These are phyloP conservation scores for Pelargonium citronellum DNA, from an alignment of 441 rosid genomes.

Conservation along the genomic window DNA sequence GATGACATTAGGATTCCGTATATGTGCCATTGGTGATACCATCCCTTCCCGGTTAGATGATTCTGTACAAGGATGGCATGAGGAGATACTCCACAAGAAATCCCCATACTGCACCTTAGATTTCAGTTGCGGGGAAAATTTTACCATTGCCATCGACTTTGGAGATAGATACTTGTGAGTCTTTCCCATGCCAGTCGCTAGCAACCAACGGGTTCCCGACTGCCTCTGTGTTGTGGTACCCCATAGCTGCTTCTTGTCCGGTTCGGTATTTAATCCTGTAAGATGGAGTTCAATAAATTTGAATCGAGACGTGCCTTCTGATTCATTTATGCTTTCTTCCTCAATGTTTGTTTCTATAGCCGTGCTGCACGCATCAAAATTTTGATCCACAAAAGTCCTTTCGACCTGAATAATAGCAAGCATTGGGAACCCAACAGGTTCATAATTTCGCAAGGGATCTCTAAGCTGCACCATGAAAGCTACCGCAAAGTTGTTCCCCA, in stretches of 20 bases:
- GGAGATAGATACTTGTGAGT: conserved; percentile 32
- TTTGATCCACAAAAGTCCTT: conserved; percentile 29
- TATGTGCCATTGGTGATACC: conserved; percentile 24
- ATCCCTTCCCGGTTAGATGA: conserved; percentile 30
- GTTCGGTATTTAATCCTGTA: conserved; percentile 49
- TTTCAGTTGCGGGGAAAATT: conserved; percentile 26
- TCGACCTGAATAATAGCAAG: conserved; percentile 59
- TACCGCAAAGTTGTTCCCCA: conserved; percentile 41
- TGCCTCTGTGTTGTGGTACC: conserved; percentile 48
- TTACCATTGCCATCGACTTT: conserved; percentile 40
- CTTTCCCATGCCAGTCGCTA: conserved; percentile 49
- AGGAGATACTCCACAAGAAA: conserved; percentile 62
- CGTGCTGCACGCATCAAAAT: conserved; percentile 18
- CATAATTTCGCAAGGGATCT: conserved; percentile 56
- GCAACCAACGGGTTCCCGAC: conserved; percentile 60
- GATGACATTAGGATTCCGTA: conserved; percentile 50
- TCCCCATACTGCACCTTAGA: conserved; percentile 25
- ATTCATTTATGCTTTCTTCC: conserved; percentile 16
- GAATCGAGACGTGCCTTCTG: conserved; percentile 29
- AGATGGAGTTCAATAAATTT: conserved; percentile 43
- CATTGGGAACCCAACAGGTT: conserved; percentile 70
- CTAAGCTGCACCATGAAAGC: conserved; percentile 54
- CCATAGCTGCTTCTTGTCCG: conserved; percentile 37
- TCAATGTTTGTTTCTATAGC: conserved; percentile 19
- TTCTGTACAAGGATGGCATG: conserved; percentile 16